phyloP scores from a whole-genome alignment of 106 monocot genomes.

The Agapanthus africanus region DNA sequence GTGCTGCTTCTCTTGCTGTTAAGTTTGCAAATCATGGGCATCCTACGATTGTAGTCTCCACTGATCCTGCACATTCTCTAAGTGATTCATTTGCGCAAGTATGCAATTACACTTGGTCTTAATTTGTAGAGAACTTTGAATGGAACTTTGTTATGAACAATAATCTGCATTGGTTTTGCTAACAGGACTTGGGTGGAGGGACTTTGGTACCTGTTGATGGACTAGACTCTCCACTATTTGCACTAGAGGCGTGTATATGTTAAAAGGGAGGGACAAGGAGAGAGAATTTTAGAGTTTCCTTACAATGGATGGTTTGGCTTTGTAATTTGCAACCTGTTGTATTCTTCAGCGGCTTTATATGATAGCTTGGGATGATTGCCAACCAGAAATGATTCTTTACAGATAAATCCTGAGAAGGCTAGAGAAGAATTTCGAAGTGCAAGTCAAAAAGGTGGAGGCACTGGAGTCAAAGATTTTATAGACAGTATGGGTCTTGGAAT shows the following conservation, averaged over 20 bases:
- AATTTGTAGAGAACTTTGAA: background rate
- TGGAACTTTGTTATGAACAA: background rate
- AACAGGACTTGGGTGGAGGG: constrained; percentile 89
- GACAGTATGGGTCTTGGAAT: constrained; percentile 98
- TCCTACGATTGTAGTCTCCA: constrained; percentile 93
- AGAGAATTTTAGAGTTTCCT: too few species aligned
- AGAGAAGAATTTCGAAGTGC: constrained; percentile 87
- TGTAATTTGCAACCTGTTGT: too few species aligned
- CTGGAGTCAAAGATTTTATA: constrained; percentile 96
- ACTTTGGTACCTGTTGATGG: constrained; percentile 85
- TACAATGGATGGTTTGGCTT: constrained; percentile 1
- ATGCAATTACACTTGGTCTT: background rate
- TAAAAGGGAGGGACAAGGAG: too few species aligned
- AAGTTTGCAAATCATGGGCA: constrained; percentile 94
- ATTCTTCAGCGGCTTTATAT: background rate
- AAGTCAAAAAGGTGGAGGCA: constrained; percentile 66
- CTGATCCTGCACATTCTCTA: constrained; percentile 95
- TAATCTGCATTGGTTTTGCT: background rate
- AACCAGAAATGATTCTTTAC: constrained; percentile 1
- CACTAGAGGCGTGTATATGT: constrained; percentile 74
- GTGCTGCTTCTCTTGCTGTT: constrained; percentile 94
- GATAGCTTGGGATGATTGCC: background rate
- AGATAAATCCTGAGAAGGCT: constrained; percentile 98
- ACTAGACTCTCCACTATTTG: constrained; percentile 75
- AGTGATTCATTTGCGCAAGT: constrained; percentile 98